Evolutionary conservation across 352 stramenopile species (phyloP), one percentile per base, ranked within the genome.

Genomic region (Pythium rishiriense): DNA sequence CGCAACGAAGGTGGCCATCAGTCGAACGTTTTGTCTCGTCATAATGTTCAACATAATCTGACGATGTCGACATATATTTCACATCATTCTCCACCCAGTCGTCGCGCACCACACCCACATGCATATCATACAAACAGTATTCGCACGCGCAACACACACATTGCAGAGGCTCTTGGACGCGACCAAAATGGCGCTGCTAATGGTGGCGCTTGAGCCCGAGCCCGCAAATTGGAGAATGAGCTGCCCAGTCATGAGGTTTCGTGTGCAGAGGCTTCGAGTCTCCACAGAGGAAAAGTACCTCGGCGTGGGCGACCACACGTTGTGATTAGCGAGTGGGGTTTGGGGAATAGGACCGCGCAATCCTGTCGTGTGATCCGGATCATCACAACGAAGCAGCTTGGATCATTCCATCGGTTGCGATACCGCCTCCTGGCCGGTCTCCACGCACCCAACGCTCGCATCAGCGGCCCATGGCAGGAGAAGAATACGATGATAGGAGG

Each of bases 31-130:
- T 19, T 29, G 39, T n/a, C 9, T 56, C 49, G 49, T 45, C 49
- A 56, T 46, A 56, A 56, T 56, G 49, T 56, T 56, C 49, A 56
- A 56, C 49, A 56, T 56, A 33, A 56, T 56, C 49, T 11, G 49
- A 56, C 49, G 49, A 56, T 56, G 49, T 56, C 49, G 49, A 56
- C 49, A 45, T 56, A 46, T 56, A 45, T 56, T 42, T 56, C 49
- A 46, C 49, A 56, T 56, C 49, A 56, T 45, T 24, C 24, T 45
- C 49, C 49, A 45, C 49, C 49, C 12, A n/a, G n/a, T n/a, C n/a
- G n/a, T n/a, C n/a, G n/a, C n/a, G n/a, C n/a, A n/a, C n/a, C n/a
- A n/a, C n/a, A n/a, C n/a, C n/a, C n/a, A n/a, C n/a, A n/a, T n/a
- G n/a, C n/a, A n/a, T n/a, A n/a, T n/a, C n/a, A n/a, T n/a, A n/a